phyloP scores from a whole-genome alignment of 306 rosid species.

The Inga laurina region DNA sequence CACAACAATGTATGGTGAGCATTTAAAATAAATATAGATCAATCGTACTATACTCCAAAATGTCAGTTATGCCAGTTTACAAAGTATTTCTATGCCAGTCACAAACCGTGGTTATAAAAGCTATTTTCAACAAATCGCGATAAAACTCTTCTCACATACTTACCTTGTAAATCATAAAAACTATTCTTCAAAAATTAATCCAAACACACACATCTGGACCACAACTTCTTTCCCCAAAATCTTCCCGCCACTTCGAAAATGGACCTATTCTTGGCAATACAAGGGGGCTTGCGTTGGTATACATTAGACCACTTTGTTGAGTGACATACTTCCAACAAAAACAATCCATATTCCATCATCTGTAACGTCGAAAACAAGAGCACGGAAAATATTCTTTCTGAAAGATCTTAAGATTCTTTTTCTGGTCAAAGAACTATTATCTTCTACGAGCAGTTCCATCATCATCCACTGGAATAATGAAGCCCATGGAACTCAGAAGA shows the following conservation, averaged over 20 bases:
- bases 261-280: neutral
- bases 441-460: neutral
- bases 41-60: neutral
- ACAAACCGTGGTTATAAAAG: too few relatives aligned
- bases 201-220: neutral
- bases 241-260: slow-evolving; percentile 1
- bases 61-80: neutral
- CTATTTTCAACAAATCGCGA: too few relatives aligned
- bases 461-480: neutral
- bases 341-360: neutral
- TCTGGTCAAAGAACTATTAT: neutral
- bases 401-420: neutral
- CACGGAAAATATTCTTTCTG: neutral
- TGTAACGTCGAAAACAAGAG: neutral
- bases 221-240: neutral
- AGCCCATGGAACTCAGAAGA: neutral
- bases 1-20: neutral
- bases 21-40: neutral
- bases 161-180: too few relatives aligned
- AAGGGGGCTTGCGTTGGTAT: slow-evolving; percentile 8
- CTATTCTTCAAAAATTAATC: too few relatives aligned
- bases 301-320: slow-evolving; percentile 7
- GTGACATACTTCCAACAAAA: neutral
- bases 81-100: too few relatives aligned
- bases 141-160: too few relatives aligned